These are phyloP conservation scores for Aaosphaeria pasadenensis DNA, from an alignment of 2,329 filamentous ascomycete species.

Conservation along the genomic window DNA sequence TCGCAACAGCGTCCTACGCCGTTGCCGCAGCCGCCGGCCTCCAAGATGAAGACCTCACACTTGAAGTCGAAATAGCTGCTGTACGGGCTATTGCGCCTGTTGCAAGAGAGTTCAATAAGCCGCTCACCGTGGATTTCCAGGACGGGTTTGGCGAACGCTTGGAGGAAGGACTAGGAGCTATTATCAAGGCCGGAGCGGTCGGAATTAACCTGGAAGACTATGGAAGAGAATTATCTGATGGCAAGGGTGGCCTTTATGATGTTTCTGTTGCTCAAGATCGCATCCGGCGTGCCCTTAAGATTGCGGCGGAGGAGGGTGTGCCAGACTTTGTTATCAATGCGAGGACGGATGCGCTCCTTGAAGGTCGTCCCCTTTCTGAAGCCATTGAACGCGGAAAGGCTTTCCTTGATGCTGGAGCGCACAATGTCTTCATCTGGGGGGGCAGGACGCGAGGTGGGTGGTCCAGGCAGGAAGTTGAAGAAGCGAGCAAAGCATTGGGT, in stretches of 20 bases:
- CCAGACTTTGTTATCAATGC: constrained; percentile 49
- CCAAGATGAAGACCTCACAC: constrained; percentile 42
- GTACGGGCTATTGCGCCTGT: constrained; percentile 46
- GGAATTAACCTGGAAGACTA: constrained; percentile 61
- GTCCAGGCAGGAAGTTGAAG: constrained; percentile 19
- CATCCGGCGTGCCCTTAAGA: constrained; percentile 42
- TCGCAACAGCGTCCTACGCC: constrained; percentile 37
- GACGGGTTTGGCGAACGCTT: constrained; percentile 56
- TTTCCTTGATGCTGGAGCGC: constrained; percentile 58
- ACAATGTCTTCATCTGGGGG: constrained; percentile 61
- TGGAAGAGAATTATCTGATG: constrained; percentile 22
- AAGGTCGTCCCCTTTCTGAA: constrained; percentile 43
- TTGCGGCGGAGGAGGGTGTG: constrained; percentile 48
- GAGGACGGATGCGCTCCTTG: constrained; percentile 53
- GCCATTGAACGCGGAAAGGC: constrained; percentile 54
- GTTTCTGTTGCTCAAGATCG: constrained; percentile 49
- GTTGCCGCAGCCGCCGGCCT: constrained; percentile 31
- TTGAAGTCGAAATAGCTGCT: constrained; percentile 51
- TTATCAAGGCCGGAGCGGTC: constrained; percentile 52
- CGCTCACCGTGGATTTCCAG: constrained; percentile 58
- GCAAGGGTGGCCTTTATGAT: constrained; percentile 33
- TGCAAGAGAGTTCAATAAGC: constrained; percentile 41
- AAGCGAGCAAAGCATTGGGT: constrained; percentile 14
- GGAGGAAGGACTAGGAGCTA: constrained; percentile 42
- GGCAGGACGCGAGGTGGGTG: constrained; percentile 39